Conservation (phyloP, 2,329 filamentous ascomycete species). For the Xylariaceae sp. region DNA sequence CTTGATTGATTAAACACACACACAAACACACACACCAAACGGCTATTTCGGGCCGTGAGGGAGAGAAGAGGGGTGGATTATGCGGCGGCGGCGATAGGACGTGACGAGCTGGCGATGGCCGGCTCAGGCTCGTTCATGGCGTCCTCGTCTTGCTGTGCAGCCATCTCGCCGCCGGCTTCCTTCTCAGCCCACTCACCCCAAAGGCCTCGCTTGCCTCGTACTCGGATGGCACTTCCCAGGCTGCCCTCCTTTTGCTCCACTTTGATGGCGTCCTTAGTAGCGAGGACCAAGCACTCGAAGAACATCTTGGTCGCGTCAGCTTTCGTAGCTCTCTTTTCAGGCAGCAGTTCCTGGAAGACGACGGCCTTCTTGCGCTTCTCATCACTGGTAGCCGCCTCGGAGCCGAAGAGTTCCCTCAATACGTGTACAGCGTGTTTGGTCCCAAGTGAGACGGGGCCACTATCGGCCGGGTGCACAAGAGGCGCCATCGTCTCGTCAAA, state of each 20-base stretch:
- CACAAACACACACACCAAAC: conserved; percentile 9
- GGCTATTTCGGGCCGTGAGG: background rate
- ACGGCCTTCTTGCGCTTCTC: conserved; percentile 74
- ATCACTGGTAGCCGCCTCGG: conserved; percentile 63
- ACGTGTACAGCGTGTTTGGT: conserved; percentile 96
- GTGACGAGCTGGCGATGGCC: conserved; percentile 31
- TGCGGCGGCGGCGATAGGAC: conserved; percentile 29
- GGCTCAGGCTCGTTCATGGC: conserved; percentile 31
- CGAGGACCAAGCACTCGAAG: conserved; percentile 92
- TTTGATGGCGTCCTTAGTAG: conserved; percentile 97
- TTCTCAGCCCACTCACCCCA: conserved; percentile 96
- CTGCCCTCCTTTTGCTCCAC: conserved; percentile 75
- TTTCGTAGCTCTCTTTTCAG: conserved; percentile 74
- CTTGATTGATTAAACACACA: conserved; percentile 18
- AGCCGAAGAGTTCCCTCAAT: conserved; percentile 80
- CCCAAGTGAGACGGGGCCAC: conserved; percentile 80
- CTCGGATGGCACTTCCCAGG: conserved; percentile 75
- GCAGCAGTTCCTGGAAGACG: conserved; percentile 86
- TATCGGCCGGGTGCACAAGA: conserved; percentile 75
- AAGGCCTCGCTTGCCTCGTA: conserved; percentile 88
- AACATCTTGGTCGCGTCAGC: conserved; percentile 99
- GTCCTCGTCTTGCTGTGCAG: conserved; percentile 45
- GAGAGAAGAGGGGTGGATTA: conserved; percentile 12
- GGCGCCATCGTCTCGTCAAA: conserved; percentile 78
- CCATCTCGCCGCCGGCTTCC: conserved; percentile 61